Evolutionary conservation across 1,284 basidiomycete genomes (phyloP), one percentile per base, ranked within the genome.

Genomic region (Trichosporon ovoides): DNA sequence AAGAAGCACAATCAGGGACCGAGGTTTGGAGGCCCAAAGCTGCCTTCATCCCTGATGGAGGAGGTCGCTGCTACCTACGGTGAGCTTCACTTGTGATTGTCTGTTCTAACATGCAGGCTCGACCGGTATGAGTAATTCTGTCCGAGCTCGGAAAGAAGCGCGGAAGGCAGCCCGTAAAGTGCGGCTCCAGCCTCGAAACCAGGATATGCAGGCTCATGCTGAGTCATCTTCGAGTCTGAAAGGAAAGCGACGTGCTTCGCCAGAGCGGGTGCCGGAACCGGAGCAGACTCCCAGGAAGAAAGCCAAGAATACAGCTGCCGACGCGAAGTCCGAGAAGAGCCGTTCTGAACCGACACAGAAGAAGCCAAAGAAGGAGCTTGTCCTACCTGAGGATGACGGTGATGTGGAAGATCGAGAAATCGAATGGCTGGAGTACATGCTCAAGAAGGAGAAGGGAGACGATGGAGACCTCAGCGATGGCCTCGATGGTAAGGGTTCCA

Each of bases 371-470:
- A 60, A 11, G 63, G 68, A 68, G 59, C 60, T 68, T 68, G 78
- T 56, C 82, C 61, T 65, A 3, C 58, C 57, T 7, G 52, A 53
- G 31, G 54, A 59, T 18, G 61, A 59, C 35, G 54, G 40, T 1
- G 79, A 82, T 43, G 80, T 84, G 31, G 90, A 91, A 65, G 88
- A 90, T 66, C 80, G 80, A 1, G 88, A 90, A 69, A 92, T 91
- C 51, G 81, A 83, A 1, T 85, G 87, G 79, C 78, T 92, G 12
- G 90, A 92, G 73, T 79, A 81, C 12, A 85, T 85, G 72, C 80
- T 92, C 16, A 63, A 68, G 19, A 82, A 83, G 64, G 69, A 78
- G 35, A 80, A 80, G 62, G 80, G 79, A 60, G 72, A 66, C 24
- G 66, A 68, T 12, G 74, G 74, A 18, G 72, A 66, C 7, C 66